Evolutionary conservation across 371 early-diverging fungal species (phyloP).

Genomic region (Actinomucor elegans): DNA sequence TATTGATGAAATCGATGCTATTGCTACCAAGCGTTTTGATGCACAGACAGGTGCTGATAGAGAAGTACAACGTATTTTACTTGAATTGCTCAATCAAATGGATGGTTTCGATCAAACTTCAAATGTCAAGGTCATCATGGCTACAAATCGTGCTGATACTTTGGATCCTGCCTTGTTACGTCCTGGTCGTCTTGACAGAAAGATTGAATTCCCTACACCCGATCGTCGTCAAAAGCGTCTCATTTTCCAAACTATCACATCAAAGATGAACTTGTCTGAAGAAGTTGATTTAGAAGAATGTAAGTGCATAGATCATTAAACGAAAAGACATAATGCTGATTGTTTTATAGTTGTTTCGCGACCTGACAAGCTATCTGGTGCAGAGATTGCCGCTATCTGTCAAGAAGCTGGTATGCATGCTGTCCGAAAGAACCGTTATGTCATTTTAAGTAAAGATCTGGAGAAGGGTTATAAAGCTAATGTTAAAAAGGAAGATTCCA

Average conservation of each 20-base stretch:
- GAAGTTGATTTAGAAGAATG: conserved; percentile 99
- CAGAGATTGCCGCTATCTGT: conserved; percentile 99
- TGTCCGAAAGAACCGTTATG: conserved; percentile 96
- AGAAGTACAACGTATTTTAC: conserved; percentile 99
- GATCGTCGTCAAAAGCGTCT: conserved; percentile 99
- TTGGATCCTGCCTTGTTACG: conserved; percentile 99
- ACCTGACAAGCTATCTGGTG: conserved; percentile 98
- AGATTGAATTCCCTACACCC: conserved; percentile 99
- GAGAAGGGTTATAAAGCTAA: conserved; percentile 98
- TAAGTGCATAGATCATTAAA: no score
- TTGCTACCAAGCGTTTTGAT: conserved; percentile 99
- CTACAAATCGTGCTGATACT: conserved; percentile 99
- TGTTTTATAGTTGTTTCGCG: conserved; percentile 82
- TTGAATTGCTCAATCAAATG: conserved; percentile 99
- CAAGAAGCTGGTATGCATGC: conserved; percentile 99
- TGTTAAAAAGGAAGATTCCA: conserved; percentile 94
- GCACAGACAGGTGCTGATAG: conserved; percentile 99
- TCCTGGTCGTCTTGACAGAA: conserved; percentile 99
- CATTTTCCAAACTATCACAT: conserved; percentile 96
- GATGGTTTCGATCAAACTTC: conserved; percentile 99
- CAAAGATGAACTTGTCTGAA: conserved; percentile 98
- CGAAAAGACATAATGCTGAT: no score
- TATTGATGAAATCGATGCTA: conserved; percentile 99
- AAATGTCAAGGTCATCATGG: conserved; percentile 99
- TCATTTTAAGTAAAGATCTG: conserved; percentile 96